phyloP scores from a whole-genome alignment of 805 yeast genomes.

The Metschnikowia proteae region DNA sequence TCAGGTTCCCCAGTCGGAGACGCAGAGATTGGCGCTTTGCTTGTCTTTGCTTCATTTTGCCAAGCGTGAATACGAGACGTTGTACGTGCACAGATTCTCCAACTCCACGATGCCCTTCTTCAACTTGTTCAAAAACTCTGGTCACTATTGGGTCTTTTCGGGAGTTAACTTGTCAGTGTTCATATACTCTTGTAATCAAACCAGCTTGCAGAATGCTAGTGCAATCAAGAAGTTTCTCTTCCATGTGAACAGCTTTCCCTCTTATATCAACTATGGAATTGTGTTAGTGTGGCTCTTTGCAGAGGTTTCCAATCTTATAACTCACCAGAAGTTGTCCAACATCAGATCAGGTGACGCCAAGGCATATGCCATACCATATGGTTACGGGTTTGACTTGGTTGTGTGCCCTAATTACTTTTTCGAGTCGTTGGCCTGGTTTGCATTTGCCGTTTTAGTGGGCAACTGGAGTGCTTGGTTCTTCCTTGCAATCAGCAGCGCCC shows the following conservation, averaged over 20 bases:
- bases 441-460: constrained; percentile 65
- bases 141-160: constrained; percentile 90
- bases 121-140: constrained; percentile 82
- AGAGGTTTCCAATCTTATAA: constrained; percentile 68
- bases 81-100: constrained; percentile 81
- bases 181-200: constrained; percentile 32
- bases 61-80: constrained; percentile 86
- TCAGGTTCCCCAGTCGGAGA: constrained; percentile 30
- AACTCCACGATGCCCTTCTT: constrained; percentile 88
- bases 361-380: constrained; percentile 69
- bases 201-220: constrained; percentile 15
- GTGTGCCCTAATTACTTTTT: constrained; percentile 95
- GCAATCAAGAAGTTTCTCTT: constrained; percentile 31
- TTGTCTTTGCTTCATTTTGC: constrained; percentile 70
- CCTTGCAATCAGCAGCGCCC: constrained; percentile 63
- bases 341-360: constrained; percentile 51
- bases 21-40: constrained; percentile 52
- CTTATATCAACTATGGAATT: constrained; percentile 27
- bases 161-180: constrained; percentile 58
- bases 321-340: constrained; percentile 63
- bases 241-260: constrained; percentile 43
- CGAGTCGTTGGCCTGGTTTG: constrained; percentile 74
- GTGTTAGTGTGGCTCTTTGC: constrained; percentile 50
- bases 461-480: constrained; percentile 77
- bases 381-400: constrained; percentile 76